These are phyloP conservation scores for Alternaria novae-zelandiae DNA, from an alignment of 2,329 filamentous ascomycete genomes.

Conservation along the genomic window DNA sequence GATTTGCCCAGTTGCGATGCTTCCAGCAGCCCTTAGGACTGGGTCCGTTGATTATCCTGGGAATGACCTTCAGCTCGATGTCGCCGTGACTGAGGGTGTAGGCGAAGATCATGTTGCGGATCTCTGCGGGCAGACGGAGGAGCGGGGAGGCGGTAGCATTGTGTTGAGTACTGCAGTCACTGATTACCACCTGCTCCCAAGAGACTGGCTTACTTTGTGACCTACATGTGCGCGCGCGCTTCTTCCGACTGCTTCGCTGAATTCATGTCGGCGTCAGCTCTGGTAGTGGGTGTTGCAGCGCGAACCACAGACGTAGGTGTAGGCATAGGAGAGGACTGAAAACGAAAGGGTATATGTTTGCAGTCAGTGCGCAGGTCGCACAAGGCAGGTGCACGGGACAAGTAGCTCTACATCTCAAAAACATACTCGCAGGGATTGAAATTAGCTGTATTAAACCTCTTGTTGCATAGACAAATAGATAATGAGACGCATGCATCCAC, in stretches of 20 bases:
- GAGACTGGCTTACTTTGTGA: fast-evolving
- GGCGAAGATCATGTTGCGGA: neutral
- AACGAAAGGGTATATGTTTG: too few species aligned
- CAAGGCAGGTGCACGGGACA: neutral
- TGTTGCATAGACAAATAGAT: too few species aligned
- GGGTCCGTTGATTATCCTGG: neutral
- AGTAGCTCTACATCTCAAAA: too few species aligned
- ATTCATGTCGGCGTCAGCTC: neutral
- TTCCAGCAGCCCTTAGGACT: neutral
- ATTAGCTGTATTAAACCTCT: too few species aligned
- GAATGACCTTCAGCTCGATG: neutral
- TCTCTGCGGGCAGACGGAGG: neutral
- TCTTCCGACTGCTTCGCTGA: neutral
- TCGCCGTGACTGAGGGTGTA: neutral
- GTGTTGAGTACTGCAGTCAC: neutral
- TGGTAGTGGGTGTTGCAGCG: neutral
- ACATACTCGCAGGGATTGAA: too few species aligned
- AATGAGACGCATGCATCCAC: too few species aligned
- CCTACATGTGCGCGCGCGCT: neutral
- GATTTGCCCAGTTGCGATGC: neutral
- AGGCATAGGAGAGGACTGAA: too few species aligned
- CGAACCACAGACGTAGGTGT: too few species aligned
- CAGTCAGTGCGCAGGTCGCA: neutral
- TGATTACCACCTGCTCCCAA: fast-evolving
- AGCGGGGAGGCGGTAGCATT: neutral